Conservation (phyloP, 495 filamentous ascomycete species). For the Diplogelasinospora grovesii region DNA sequence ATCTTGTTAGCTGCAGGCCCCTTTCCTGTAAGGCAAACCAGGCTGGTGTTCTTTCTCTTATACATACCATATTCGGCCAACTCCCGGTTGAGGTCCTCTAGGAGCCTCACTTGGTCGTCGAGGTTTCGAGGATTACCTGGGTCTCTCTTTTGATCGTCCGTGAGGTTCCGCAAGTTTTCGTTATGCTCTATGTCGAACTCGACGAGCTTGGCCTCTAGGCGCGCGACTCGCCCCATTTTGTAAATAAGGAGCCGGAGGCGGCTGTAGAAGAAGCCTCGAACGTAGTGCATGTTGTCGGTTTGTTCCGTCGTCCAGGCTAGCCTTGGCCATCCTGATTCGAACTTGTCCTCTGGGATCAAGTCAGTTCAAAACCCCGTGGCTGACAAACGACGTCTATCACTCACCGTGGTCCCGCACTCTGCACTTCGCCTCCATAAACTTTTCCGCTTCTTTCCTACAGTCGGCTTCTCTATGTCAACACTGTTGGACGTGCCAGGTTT, state of each 20-base stretch:
- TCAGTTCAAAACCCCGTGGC: no score
- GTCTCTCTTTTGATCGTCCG: background rate
- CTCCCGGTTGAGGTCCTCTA: background rate
- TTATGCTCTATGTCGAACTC: background rate
- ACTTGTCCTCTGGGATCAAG: background rate
- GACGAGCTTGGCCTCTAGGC: background rate
- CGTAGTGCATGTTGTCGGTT: background rate
- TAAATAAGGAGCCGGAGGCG: background rate
- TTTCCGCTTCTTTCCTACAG: background rate
- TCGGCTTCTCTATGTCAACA: background rate
- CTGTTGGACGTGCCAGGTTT: no score
- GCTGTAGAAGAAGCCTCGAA: background rate
- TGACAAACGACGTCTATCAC: no score
- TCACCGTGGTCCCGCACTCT: no score
- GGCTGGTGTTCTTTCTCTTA: no score
- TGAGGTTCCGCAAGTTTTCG: background rate
- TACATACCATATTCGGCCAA: background rate
- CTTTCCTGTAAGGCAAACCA: no score
- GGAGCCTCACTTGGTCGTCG: background rate
- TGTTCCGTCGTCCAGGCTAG: background rate
- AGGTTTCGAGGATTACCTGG: background rate
- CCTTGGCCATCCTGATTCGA: background rate
- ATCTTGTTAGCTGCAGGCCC: no score
- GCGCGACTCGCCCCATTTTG: background rate
- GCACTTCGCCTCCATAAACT: background rate